Evolutionary conservation across 2,329 filamentous ascomycete species (phyloP), one percentile per base, ranked within the genome.

Genomic region (Cladophialophora immunda): DNA sequence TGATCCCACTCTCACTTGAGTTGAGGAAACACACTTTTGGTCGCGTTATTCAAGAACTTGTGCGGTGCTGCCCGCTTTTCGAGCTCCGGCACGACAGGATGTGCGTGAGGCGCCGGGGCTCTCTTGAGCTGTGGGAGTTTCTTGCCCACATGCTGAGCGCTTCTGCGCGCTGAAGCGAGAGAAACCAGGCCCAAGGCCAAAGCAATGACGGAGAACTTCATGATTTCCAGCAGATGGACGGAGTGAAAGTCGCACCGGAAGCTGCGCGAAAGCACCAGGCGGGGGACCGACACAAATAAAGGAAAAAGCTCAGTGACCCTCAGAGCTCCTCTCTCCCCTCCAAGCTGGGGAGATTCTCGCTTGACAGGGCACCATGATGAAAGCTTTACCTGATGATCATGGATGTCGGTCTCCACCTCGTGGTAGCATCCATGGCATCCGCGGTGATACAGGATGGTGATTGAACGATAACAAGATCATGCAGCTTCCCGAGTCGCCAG

Each of bases 141-240:
- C 64, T 70, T 70, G 45, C 71, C 71, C 29, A 73, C 70, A 70
- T 73, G 71, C 60, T 68, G 66, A 30, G 58, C 34, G 38, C 68
- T 71, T 62, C 71, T 64, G 13, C 62, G 60, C 22, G 70, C 64
- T 19, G 67, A 67, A 56, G 55, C 53, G 52, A 67, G 53, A 25
- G 67, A 65, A 58, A 68, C 19, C 6, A 69, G 65, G 62, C 68
- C 58, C 62, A 65, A 27, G 38, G 65, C 62, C 65, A 69, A 22
- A 25, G 62, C 58, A 61, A 64, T 55, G 47, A 67, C 29, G 22
- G 68, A 68, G 47, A 71, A 38, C 60, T 63, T 73, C 71, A 73
- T 73, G 22, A 15, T 64, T 27, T 19, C 47, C 19, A 22, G 17
- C n/a, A 34, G 29, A 45, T 19, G 36, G n/a, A 59, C 11, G 55